phyloP scores from a whole-genome alignment of 2,329 filamentous ascomycete species.

The Neonectria faginata region DNA sequence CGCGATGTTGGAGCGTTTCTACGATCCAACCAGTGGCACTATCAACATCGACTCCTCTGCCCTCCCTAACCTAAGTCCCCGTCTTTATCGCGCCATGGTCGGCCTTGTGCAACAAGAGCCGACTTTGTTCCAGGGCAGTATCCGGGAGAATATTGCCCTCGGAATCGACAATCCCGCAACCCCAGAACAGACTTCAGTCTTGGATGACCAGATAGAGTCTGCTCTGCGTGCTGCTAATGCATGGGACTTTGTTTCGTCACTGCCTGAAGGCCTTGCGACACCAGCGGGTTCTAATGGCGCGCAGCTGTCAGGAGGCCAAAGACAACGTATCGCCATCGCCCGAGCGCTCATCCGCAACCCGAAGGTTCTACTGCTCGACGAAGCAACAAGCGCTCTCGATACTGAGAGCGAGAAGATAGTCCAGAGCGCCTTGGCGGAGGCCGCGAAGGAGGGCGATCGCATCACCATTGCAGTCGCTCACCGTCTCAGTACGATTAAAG shows the following conservation, averaged over 20 bases:
- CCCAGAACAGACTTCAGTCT: constrained; percentile 25
- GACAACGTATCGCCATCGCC: constrained; percentile 76
- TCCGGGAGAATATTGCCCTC: constrained; percentile 81
- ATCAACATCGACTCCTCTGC: constrained; percentile 61
- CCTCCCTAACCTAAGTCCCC: constrained; percentile 56
- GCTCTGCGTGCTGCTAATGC: constrained; percentile 64
- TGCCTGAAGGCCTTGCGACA: constrained; percentile 65
- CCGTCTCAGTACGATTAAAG: constrained; percentile 89
- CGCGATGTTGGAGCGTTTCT: constrained; percentile 61
- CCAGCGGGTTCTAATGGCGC: constrained; percentile 72
- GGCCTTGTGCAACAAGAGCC: constrained; percentile 70
- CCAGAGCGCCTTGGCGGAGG: constrained; percentile 82
- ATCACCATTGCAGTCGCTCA: constrained; percentile 77
- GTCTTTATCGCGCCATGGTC: constrained; percentile 64
- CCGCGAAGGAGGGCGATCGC: constrained; percentile 75
- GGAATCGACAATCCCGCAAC: constrained; percentile 39
- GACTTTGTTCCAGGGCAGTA: constrained; percentile 80
- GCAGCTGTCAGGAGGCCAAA: constrained; percentile 75
- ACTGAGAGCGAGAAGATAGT: constrained; percentile 56
- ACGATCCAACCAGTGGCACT: constrained; percentile 57
- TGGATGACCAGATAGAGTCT: constrained; percentile 52
- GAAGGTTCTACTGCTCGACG: constrained; percentile 42
- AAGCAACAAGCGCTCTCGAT: constrained; percentile 46
- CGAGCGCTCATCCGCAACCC: constrained; percentile 63
- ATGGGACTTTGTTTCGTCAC: constrained; percentile 57